Base-by-base conservation (phyloP, 352 stramenopile genomes). In the Aphanomyces invadans region DNA sequence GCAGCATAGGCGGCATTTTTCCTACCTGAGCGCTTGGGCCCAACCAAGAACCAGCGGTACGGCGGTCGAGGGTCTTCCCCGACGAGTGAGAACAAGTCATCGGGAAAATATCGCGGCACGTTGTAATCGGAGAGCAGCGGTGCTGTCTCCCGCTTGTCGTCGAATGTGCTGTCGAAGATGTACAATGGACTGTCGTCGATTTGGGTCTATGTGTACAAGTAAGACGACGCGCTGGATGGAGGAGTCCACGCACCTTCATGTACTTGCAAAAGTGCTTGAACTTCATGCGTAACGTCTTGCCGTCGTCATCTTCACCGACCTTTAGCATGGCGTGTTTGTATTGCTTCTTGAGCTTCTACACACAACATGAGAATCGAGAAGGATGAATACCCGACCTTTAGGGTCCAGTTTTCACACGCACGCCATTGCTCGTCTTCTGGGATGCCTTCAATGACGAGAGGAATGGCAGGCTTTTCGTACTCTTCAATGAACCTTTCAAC, bases 161-260 rank as follows among this genome's bases (percentile, higher is more conserved):
- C 88, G 71, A 98, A 98, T 2, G 82, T 89, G 72, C 91, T 95
- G 86, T 99, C 96, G 69, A 99, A 99, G n/a, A 99, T 85, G 76
- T 99, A 99, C 28, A 98, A 70, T 33, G 95, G 96, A 39, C 86
- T 89, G 65, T 97, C 87, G 69, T 96, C 89, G 17, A 75, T 89
- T 64, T 92, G 84, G 4, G 72, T 73, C 42, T 54, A 49, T 15
- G 7, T 42, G 36, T 4, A 60, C 10, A 60, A n/a, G n/a, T n/a
- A n/a, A n/a, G n/a, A n/a, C n/a, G n/a, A n/a, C n/a, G n/a, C n/a
- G n/a, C n/a, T n/a, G n/a, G n/a, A n/a, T n/a, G n/a, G n/a, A n/a
- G n/a, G n/a, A n/a, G n/a, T n/a, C n/a, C n/a, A n/a, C n/a, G n/a
- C 36, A 57, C 49, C 49, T 80, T 80, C 48, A 90, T 59, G 69